Conservation (phyloP, 1,139 yeast species). For the Yamadazyma triangularis region DNA sequence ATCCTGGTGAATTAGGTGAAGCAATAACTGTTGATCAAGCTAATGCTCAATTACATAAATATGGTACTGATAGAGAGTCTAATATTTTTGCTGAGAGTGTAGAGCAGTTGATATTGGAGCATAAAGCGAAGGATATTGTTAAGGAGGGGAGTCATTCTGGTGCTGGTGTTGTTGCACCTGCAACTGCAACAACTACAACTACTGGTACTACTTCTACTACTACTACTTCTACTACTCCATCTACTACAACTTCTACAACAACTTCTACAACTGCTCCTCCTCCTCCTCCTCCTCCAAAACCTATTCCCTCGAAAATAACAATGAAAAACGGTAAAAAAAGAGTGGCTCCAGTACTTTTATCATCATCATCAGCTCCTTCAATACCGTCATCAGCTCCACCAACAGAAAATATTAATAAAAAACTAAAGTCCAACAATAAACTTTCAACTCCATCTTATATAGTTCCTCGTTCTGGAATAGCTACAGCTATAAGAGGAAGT, state of each 20-base stretch:
- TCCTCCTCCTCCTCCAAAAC: too few relatives aligned
- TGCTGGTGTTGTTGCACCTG: too few relatives aligned
- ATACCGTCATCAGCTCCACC: constrained; percentile 4
- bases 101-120: constrained; percentile 71
- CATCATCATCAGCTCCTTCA: constrained; percentile 35
- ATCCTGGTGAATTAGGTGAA: constrained; percentile 66
- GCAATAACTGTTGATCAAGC: constrained; percentile 64
- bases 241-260: not conserved
- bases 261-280: too few relatives aligned
- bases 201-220: too few relatives aligned
- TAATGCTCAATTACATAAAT: constrained; percentile 66
- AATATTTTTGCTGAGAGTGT: constrained; percentile 83
- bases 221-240: not conserved
- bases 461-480: constrained; percentile 46
- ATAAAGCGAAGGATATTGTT: constrained; percentile 46
- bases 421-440: constrained; percentile 21
- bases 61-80: constrained; percentile 85
- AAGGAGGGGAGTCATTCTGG: too few relatives aligned
- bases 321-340: constrained; percentile 80
- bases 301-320: constrained; percentile 28
- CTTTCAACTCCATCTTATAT: constrained; percentile 39
- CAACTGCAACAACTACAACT: too few relatives aligned
- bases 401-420: constrained; percentile 9
- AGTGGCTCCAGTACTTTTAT: constrained; percentile 78
- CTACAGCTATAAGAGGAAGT: constrained; percentile 44